Base-by-base conservation (phyloP, 2,329 filamentous ascomycete species). In the Dactylellina leptospora region DNA sequence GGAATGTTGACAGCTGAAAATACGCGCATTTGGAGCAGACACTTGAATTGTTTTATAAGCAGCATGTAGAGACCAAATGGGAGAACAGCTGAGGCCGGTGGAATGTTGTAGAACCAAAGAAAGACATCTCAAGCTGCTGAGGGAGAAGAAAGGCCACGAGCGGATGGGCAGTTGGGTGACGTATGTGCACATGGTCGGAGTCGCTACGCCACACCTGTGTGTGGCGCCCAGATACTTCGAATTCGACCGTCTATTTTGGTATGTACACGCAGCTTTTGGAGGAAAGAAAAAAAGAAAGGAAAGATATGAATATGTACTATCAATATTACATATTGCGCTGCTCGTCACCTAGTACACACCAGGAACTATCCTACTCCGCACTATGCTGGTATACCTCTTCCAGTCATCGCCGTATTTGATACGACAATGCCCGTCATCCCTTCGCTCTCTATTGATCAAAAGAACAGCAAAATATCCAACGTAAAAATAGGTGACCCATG, bases 351-450 rank as follows among this genome's bases (percentile, higher is more conserved):
- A 97, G 81, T 97, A 97, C 16, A 97, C 82, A 33, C 90, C 90
- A 4, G 93, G 93, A 40, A 97, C 81, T 76, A 97, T 96, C 78
- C 88, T 86, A 80, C 86, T 96, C 71, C 84, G 87, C 45, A 97
- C 93, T 78, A 88, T 85, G 80, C 88, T 87, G 80, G 90, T 92
- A 81, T 97, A 97, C 81, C 87, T 86, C 74, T 92, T 87, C 93
- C 93, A 97, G 78, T 97, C 92, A 76, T 88, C 88, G 23, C 93
- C 93, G 78, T 97, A 97, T 84, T 97, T 97, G 78, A 86, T 86
- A 74, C 85, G 84, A 80, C 93, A 97, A 83, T 96, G 96, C 79
- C 91, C 90, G 76, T 97, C 93, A 76, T 97, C 93, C 58, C 93
- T 85, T 68, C 87, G 83, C 79, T 96, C 92, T 18, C 93, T 89